Evolutionary conservation across 352 stramenopile genomes (phyloP), one percentile per base, ranked within the genome.

Genomic region (Pythium rishiriense): DNA sequence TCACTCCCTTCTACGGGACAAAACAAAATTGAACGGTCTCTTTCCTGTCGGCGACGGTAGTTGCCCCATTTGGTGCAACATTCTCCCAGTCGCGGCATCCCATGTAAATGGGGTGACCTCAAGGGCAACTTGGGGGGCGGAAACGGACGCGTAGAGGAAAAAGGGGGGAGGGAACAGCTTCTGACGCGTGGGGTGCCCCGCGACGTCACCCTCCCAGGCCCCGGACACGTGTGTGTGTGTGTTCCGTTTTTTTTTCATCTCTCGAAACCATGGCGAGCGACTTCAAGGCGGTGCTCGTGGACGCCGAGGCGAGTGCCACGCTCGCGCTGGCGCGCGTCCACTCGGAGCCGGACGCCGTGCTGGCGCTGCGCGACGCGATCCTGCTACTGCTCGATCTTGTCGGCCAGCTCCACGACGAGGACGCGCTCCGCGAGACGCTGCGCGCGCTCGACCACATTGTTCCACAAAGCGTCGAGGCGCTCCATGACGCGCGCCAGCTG

Each of bases 361-460:
- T 70, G 12, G 51, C 51, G 50, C 64, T 71, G n/a, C 58, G 58
- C 0, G 64, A 71, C 46, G 37, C 58, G 24, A 54, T 69, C 29
- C 10, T 74, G 41, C 19, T 65, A 22, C 9, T 67, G 39, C 50
- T 69, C 3, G 61, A 67, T 24, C 24, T 67, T 1, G 24, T 66
- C 15, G 37, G 49, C 12, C 55, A 69, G 31, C 58, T 58, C 35
- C 24, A 69, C 42, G 21, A 47, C 12, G 5, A 29, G 10, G 50
- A 55, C 19, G 31, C 45, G 1, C 57, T 66, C 19, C 25, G 24
- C 14, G 61, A 56, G 19, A 25, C 47, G 0, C 3, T 65, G 4
- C 39, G 7, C 4, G 46, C 62, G 15, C 51, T 70, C 11, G 35
- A 52, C 5, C 61, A 56, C 19, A 33, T 74, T 21, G 22, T 74